phyloP scores from a whole-genome alignment of 495 filamentous ascomycete species.

The Penicillium riverlandense region DNA sequence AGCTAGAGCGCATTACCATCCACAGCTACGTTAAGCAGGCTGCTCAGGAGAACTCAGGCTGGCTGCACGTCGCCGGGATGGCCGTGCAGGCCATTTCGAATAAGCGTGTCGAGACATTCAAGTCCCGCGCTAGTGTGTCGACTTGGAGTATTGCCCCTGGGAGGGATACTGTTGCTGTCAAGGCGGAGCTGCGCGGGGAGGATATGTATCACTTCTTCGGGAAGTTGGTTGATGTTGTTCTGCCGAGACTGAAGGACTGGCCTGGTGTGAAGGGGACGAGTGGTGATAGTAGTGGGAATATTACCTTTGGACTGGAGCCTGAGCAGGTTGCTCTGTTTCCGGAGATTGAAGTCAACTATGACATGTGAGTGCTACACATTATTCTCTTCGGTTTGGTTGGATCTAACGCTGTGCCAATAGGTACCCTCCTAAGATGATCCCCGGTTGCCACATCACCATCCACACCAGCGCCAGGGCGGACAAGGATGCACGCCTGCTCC shows the following conservation, averaged over 20 bases:
- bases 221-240: slow-evolving; percentile 77
- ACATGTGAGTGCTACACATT: slow-evolving; percentile 55
- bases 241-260: slow-evolving; percentile 95
- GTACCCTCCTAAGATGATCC: slow-evolving; percentile 90
- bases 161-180: slow-evolving; percentile 50
- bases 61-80: slow-evolving; percentile 74
- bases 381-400: neutral
- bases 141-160: slow-evolving; percentile 55
- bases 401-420: slow-evolving; percentile 13
- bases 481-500: slow-evolving; percentile 79
- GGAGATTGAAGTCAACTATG: slow-evolving; percentile 86
- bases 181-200: slow-evolving; percentile 64
- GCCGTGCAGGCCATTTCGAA: slow-evolving; percentile 81
- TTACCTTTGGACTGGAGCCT: slow-evolving; percentile 67
- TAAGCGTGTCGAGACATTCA: slow-evolving; percentile 61
- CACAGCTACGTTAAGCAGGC: slow-evolving; percentile 59
- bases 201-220: slow-evolving; percentile 83
- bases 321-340: slow-evolving; percentile 77
- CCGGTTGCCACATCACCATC: slow-evolving; percentile 77
- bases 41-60: slow-evolving; percentile 55
- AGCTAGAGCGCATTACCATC: slow-evolving; percentile 71
- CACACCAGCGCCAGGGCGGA: slow-evolving; percentile 88
- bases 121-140: slow-evolving; percentile 56
- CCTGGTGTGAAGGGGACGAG: slow-evolving; percentile 64
- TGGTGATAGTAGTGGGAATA: slow-evolving; percentile 84